These are phyloP conservation scores for Globisporangium parvum DNA, from an alignment of 352 stramenopile genomes.

Conservation along the genomic window DNA sequence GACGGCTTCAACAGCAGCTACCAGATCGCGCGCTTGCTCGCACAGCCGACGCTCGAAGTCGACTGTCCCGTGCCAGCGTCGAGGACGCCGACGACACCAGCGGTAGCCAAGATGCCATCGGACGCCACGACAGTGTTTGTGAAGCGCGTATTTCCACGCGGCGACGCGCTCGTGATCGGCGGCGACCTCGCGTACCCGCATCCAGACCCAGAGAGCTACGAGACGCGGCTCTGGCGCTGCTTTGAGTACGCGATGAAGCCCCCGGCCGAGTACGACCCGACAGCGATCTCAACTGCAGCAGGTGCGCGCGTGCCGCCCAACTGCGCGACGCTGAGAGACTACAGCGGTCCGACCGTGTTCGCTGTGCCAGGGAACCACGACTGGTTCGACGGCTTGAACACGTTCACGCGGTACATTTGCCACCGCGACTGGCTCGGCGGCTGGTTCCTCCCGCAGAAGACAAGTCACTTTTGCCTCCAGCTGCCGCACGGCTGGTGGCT, in stretches of 20 bases:
- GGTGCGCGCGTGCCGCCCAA: conserved; percentile 60
- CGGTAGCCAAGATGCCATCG: neutral
- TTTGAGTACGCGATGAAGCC: conserved; percentile 94
- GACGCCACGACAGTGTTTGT: conserved; percentile 23
- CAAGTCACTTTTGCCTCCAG: conserved; percentile 89
- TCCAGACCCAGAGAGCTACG: conserved; percentile 83
- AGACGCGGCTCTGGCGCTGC: conserved; percentile 86
- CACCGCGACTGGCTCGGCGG: conserved; percentile 89
- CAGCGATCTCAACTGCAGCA: conserved; percentile 71
- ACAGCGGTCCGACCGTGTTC: conserved; percentile 67
- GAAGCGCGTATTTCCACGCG: conserved; percentile 68
- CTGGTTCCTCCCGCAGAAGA: conserved; percentile 90
- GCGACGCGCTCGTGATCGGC: conserved; percentile 87
- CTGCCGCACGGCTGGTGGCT: conserved; percentile 91
- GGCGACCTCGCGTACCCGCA: conserved; percentile 92
- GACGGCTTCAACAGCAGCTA: conserved; percentile 94
- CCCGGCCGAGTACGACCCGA: conserved; percentile 77
- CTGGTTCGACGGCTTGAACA: conserved; percentile 93
- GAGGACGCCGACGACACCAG: too few relatives aligned
- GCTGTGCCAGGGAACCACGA: conserved; percentile 91
- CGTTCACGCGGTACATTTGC: conserved; percentile 89
- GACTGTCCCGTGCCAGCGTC: conserved; percentile 25
- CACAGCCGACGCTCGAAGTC: conserved; percentile 83
- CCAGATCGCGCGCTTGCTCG: conserved; percentile 88
- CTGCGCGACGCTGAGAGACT: conserved; percentile 45